Evolutionary conservation across 208 protist genomes (phyloP).

Genomic region (Kentomonas sorsogonicus): DNA sequence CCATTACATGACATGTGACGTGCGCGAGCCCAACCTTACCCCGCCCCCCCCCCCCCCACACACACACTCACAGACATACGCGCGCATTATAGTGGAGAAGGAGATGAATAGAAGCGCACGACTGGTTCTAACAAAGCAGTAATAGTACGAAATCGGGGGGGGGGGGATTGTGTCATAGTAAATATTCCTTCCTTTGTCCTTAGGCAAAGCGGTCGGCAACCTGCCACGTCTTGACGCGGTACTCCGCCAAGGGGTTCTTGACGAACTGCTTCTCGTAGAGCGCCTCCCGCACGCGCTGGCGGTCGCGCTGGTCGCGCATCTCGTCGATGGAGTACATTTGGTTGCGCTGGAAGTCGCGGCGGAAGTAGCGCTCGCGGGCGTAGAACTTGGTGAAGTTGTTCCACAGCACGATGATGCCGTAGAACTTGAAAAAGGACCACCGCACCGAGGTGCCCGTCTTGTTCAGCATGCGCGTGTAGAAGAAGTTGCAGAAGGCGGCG

Average conservation of each 20-base stretch:
- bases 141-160: too few species aligned
- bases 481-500: slow-evolving; percentile 64
- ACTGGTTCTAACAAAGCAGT: too few species aligned
- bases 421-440: slow-evolving; percentile 78
- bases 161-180: not conserved
- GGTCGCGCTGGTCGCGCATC: slow-evolving; percentile 72
- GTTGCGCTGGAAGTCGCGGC: slow-evolving; percentile 85
- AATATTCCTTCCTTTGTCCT: too few species aligned
- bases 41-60: too few species aligned
- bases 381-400: slow-evolving; percentile 85
- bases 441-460: slow-evolving; percentile 60
- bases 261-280: slow-evolving; percentile 86
- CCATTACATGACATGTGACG: too few species aligned
- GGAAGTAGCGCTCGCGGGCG: slow-evolving; percentile 79
- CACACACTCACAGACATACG: not conserved
- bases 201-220: slow-evolving; percentile 80
- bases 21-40: too few species aligned
- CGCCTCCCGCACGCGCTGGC: slow-evolving; percentile 78
- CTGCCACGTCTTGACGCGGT: slow-evolving; percentile 86
- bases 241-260: slow-evolving; percentile 78
- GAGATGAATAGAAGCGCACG: too few species aligned
- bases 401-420: slow-evolving; percentile 58
- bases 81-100: not conserved
- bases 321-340: slow-evolving; percentile 83
- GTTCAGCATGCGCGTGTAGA: slow-evolving; percentile 77